phyloP scores from a whole-genome alignment of 176 grass and related monocot genomes.

The Luzula sylvatica region DNA sequence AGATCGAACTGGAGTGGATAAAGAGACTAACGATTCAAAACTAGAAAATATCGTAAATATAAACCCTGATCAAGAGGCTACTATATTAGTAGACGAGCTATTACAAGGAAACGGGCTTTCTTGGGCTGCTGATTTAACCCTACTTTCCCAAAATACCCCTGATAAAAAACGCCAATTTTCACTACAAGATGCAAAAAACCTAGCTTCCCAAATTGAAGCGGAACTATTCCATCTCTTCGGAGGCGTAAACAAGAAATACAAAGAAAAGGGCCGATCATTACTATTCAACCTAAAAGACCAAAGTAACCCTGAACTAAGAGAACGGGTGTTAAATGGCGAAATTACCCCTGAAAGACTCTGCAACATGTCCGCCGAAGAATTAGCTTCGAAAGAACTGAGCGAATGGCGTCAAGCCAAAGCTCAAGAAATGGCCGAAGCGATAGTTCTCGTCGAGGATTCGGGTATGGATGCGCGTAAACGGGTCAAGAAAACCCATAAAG shows the following conservation, averaged over 20 bases:
- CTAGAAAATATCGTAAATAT: conserved; percentile 25
- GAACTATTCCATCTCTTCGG: conserved; percentile 65
- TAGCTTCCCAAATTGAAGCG: conserved; percentile 58
- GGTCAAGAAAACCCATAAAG: conserved; percentile 82
- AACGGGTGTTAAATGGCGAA: conserved; percentile 54
- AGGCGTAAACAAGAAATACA: conserved; percentile 82
- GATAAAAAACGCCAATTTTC: conserved; percentile 17
- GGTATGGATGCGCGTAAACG: conserved; percentile 45
- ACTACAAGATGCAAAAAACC: conserved; percentile 26
- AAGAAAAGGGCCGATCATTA: conserved; percentile 70
- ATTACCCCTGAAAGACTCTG: conserved; percentile 56
- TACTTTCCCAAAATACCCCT: conserved; percentile 9
- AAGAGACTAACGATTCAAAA: neutral
- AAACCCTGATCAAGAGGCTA: conserved; percentile 35
- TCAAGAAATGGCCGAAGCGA: conserved; percentile 57
- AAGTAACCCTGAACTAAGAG: conserved; percentile 49
- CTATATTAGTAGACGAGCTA: conserved; percentile 63
- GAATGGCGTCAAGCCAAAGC: conserved; percentile 72
- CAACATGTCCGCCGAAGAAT: conserved; percentile 61
- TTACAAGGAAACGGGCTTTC: conserved; percentile 90
- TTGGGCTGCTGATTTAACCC: conserved; percentile 57
- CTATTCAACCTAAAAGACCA: conserved; percentile 79
- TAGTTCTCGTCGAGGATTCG: conserved; percentile 48
- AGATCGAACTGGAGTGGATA: conserved; percentile 16
- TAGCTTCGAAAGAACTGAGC: conserved; percentile 80